Percentiles rank a stretch among this genome's conserved stretches.
phyloP scores from a whole-genome alignment of 192 early-diverging fungal species.

The Globomyces pollinis-pini region DNA sequence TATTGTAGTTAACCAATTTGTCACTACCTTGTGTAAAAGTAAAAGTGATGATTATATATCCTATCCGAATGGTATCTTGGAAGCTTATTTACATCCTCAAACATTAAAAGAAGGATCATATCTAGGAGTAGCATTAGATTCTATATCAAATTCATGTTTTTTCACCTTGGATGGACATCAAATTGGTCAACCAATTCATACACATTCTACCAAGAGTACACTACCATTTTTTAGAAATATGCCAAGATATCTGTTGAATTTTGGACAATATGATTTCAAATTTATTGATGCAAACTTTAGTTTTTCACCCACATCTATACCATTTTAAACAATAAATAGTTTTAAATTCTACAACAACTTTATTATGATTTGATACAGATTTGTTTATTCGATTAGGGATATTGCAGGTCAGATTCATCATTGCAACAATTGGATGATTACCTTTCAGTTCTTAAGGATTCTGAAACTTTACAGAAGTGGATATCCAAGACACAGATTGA shows the following conservation, averaged over 20 bases:
- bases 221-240: conserved; percentile 1
- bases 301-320: no score
- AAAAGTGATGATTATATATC: neutral
- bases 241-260: conserved; percentile 4
- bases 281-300: no score
- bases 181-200: neutral
- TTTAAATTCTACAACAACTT: no score
- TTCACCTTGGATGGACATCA: conserved; percentile 3
- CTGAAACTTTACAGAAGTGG: no score
- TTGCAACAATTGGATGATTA: no score
- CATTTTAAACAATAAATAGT: no score
- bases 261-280: conserved; percentile 3
- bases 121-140: conserved; percentile 1
- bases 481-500: no score
- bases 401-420: no score
- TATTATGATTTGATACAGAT: no score
- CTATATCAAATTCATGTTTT: neutral
- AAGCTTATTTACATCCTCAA: neutral
- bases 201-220: neutral
- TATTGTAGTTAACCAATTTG: neutral
- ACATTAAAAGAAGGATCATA: neutral
- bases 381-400: no score
- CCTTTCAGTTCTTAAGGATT: no score
- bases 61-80: neutral
- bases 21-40: neutral